phyloP scores from a whole-genome alignment of 495 filamentous ascomycete species.

The Xanthoparmelia taractica region DNA sequence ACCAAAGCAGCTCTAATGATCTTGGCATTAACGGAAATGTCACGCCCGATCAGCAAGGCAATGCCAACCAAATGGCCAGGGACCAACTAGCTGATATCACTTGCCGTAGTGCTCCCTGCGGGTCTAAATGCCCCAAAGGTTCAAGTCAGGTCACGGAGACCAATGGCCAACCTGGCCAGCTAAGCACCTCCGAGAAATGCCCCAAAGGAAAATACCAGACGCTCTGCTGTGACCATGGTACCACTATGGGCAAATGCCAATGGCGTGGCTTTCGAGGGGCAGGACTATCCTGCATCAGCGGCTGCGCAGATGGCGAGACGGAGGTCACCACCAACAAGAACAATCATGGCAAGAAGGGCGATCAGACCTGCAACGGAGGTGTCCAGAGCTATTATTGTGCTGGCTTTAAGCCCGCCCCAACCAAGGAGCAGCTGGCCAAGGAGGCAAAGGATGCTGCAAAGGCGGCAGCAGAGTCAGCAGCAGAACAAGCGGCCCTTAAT shows the following conservation, averaged over 20 bases:
- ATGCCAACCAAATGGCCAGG: constrained; percentile 19
- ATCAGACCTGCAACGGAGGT: constrained; percentile 26
- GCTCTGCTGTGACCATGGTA: constrained; percentile 23
- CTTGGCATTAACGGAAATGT: constrained; percentile 11
- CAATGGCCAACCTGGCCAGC: constrained; percentile 25
- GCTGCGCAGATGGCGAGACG: constrained; percentile 24
- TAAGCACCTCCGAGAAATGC: constrained; percentile 20
- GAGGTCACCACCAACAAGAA: constrained; percentile 24
- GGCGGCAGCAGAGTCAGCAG: constrained; percentile 22
- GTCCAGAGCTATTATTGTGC: constrained; percentile 27
- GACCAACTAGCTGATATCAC: constrained; percentile 20
- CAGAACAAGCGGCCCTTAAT: constrained; percentile 25
- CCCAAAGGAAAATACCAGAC: constrained; percentile 19
- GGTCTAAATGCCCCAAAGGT: constrained; percentile 17
- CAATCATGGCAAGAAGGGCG: constrained; percentile 20
- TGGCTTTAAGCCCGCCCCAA: constrained; percentile 25
- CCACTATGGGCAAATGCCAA: constrained; percentile 25
- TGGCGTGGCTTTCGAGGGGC: constrained; percentile 24
- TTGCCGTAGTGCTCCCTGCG: too few relatives aligned
- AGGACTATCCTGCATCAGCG: constrained; percentile 23
- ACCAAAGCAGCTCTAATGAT: neutral
- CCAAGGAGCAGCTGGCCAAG: too few relatives aligned
- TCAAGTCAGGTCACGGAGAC: constrained; percentile 22
- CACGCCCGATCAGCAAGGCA: constrained; percentile 17
- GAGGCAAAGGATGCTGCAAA: constrained; percentile 26